Conservation (phyloP, 2,329 filamentous ascomycete genomes). For the Colletotrichum aenigma region DNA sequence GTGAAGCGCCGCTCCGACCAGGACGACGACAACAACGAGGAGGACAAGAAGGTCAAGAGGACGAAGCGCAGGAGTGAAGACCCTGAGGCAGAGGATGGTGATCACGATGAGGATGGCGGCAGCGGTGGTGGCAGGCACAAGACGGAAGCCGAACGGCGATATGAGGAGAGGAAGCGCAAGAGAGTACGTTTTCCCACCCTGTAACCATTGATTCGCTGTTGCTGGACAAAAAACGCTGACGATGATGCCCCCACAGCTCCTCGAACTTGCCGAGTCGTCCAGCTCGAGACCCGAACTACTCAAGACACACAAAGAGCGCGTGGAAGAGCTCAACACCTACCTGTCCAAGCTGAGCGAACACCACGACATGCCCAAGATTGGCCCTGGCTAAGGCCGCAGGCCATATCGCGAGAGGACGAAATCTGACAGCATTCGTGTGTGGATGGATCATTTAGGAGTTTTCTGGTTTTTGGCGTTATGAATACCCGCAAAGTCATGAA, state of each 20-base stretch:
- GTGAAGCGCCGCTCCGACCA: conserved; percentile 44
- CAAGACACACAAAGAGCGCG: conserved; percentile 96
- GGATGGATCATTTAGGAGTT: background rate
- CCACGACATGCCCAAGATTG: conserved; percentile 88
- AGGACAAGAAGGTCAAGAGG: conserved; percentile 23
- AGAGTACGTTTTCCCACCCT: conserved; percentile 61
- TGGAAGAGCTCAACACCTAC: conserved; percentile 95
- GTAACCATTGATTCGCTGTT: background rate
- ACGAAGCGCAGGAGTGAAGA: conserved; percentile 27
- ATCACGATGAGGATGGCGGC: conserved; percentile 34
- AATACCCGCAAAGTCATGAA: background rate
- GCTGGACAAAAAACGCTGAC: background rate
- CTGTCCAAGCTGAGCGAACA: conserved; percentile 92
- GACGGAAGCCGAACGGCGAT: conserved; percentile 81
- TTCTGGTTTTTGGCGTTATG: background rate
- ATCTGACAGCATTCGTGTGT: background rate
- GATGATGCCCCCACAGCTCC: conserved; percentile 58
- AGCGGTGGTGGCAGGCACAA: conserved; percentile 53
- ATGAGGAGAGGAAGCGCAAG: conserved; percentile 82
- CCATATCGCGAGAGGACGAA: background rate
- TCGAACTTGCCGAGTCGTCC: conserved; percentile 73
- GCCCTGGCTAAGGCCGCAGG: conserved; percentile 50
- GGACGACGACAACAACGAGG: conserved; percentile 28
- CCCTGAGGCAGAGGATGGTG: conserved; percentile 31
- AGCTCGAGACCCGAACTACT: conserved; percentile 73